Evolutionary conservation across 139 green algal genomes (phyloP), one percentile per base, ranked within the genome.

Genomic region (Asterochloris sp.): DNA sequence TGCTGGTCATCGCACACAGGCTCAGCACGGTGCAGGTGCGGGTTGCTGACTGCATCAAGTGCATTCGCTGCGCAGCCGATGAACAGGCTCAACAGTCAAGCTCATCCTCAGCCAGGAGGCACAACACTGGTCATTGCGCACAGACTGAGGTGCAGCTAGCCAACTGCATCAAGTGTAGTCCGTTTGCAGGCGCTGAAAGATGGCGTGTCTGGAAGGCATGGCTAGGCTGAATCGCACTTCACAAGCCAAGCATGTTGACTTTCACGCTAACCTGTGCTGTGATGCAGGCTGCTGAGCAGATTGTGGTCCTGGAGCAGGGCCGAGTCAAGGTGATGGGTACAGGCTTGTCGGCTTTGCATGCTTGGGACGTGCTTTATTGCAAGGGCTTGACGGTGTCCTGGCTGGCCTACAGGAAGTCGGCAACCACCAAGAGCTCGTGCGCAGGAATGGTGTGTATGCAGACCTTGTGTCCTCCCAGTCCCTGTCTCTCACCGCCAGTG

Each of bases 1-100:
- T 94, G 23, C 74, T 94, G 54, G 85, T 94, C 54, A 91, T 94
- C 13, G 91, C 91, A 21, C 91, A 94, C 74, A 83, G 94, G 26
- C 86, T 97, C 68, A 91, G 87, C 54, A 97, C 93, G 0, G 91
- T 97, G 27, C 89, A 93, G 91, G 87, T 88, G 28, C 62, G 15
- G 67, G 27, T n/a, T 78, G 14, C 62, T 60, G 38, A 15, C 73
- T 61, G 13, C 12, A 16, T 62, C 28, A 23, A 21, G 24, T 21
- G 17, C 13, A 62, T 11, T 78, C 17, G 10, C 13, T 14, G 1
- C 10, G n/a, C 28, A 54, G 38, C 38, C 38, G 6, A 54, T 54
- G 38, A 54, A 54, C 6, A 54, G 38, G 38, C 38, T 54, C 38
- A 54, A 54, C 6, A 54, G 38, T 54, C 6, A 6, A 54, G 38